Percentiles rank a stretch among this genome's conserved stretches.
Evolutionary conservation across 78 protist genomes (phyloP).

Genomic region (Monosiga brevicollis): DNA sequence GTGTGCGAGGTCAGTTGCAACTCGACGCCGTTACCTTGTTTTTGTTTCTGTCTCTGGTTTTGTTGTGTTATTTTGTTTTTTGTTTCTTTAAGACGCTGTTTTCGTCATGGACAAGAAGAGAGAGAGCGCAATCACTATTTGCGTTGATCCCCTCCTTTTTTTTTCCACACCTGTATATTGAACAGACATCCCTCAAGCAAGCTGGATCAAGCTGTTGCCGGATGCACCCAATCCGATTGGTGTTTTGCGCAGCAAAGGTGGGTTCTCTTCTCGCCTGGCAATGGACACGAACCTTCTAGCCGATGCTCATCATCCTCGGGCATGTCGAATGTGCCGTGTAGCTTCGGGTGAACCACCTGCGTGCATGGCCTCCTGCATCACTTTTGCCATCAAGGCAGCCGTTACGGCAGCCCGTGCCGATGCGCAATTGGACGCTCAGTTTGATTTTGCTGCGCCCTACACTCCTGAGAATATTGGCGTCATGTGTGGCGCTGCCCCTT

Average conservation of each 20-base stretch:
- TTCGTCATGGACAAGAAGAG: background rate
- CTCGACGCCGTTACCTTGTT: no score
- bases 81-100: background rate
- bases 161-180: background rate
- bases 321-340: background rate
- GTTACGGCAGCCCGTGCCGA: background rate
- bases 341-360: conserved; percentile 2
- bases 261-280: background rate
- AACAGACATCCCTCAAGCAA: conserved; percentile 33
- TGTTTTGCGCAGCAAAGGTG: conserved; percentile 4
- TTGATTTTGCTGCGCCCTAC: background rate
- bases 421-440: background rate
- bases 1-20: background rate
- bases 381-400: background rate
- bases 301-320: background rate
- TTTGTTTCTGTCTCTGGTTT: background rate
- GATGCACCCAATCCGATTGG: conserved; percentile 10
- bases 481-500: background rate
- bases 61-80: background rate
- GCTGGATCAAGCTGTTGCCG: conserved; percentile 13
- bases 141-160: background rate
- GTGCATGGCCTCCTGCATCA: background rate
- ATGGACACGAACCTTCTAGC: background rate
- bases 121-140: background rate
- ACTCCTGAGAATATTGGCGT: background rate